Evolutionary conservation across 495 filamentous ascomycete species (phyloP).

Genomic region (Penicillium canescens): DNA sequence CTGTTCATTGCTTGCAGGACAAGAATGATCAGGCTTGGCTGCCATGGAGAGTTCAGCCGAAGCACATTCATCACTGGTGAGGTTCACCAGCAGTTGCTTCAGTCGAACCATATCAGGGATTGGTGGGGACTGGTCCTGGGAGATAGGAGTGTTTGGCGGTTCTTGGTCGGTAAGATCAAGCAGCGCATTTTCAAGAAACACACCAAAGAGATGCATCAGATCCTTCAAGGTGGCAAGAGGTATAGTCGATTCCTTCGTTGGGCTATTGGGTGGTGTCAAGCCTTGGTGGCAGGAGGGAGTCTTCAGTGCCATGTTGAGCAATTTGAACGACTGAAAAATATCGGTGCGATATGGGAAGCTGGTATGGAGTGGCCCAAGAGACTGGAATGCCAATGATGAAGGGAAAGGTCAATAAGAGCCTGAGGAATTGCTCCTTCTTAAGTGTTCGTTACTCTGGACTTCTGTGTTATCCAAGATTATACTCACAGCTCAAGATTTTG

Average conservation of each 20-base stretch:
- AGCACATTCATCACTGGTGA: constrained; percentile 3
- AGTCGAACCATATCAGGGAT: constrained; percentile 10
- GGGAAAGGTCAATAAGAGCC: constrained; percentile 5
- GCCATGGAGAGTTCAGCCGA: not conserved
- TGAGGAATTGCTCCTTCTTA: constrained; percentile 8
- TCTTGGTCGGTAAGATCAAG: constrained; percentile 13
- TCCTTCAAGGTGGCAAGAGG: not conserved
- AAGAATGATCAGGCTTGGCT: constrained; percentile 2
- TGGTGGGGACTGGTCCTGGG: constrained; percentile 7
- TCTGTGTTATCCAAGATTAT: too few species aligned
- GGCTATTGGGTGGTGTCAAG: constrained; percentile 9
- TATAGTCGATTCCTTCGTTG: not conserved
- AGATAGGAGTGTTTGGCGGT: constrained; percentile 16
- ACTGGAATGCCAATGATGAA: constrained; percentile 9
- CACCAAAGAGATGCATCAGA: constrained; percentile 3
- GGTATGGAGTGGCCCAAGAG: constrained; percentile 4
- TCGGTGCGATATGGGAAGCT: constrained; percentile 6
- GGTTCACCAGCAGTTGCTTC: constrained; percentile 12
- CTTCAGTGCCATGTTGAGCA: constrained; percentile 9
- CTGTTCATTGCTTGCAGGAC: not conserved
- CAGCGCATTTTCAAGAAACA: constrained; percentile 12
- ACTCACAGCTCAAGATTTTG: too few species aligned
- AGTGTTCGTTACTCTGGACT: constrained; percentile 1
- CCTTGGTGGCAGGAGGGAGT: constrained; percentile 4
- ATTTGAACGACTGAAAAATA: constrained; percentile 4